A percentile compares a stretch with the other conserved stretches of the same genome.
These are phyloP conservation scores for Straminergon stramineum DNA, from an alignment of 225 moss, liverwort and hornwort genomes.

Conservation along the genomic window DNA sequence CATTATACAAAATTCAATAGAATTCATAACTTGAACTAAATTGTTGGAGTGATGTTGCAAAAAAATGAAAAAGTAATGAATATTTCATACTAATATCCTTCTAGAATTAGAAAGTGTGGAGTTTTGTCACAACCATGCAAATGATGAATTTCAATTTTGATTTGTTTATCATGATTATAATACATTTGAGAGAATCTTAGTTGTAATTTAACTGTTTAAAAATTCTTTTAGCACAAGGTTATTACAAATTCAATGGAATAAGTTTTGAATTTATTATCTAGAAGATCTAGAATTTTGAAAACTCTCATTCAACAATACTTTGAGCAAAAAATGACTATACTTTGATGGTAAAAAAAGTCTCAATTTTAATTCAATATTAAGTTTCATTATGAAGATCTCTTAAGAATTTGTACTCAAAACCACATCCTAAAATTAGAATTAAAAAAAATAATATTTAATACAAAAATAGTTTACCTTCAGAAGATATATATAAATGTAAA, in stretches of 20 bases:
- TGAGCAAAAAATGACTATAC: neutral
- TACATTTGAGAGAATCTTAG: neutral
- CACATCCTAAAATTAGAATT: neutral
- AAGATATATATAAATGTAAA: neutral
- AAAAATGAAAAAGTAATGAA: neutral
- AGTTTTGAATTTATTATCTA: neutral
- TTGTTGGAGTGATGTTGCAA: rapidly evolving
- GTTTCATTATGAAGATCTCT: neutral
- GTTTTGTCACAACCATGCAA: neutral
- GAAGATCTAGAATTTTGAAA: neutral
- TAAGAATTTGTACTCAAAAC: neutral
- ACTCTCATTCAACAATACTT: neutral
- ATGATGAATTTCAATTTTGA: neutral
- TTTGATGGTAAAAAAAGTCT: neutral
- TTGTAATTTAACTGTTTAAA: neutral
- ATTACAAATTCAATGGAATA: neutral
- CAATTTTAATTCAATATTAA: neutral
- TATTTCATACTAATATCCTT: neutral
- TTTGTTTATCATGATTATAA: neutral
- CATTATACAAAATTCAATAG: neutral
- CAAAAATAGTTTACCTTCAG: neutral
- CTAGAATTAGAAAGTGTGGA: neutral
- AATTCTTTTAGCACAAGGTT: rapidly evolving
- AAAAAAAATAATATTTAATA: neutral
- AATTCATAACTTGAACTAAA: neutral